These are phyloP conservation scores for Agaricus bisporus DNA, from an alignment of 768 basidiomycete genomes.

Conservation along the genomic window DNA sequence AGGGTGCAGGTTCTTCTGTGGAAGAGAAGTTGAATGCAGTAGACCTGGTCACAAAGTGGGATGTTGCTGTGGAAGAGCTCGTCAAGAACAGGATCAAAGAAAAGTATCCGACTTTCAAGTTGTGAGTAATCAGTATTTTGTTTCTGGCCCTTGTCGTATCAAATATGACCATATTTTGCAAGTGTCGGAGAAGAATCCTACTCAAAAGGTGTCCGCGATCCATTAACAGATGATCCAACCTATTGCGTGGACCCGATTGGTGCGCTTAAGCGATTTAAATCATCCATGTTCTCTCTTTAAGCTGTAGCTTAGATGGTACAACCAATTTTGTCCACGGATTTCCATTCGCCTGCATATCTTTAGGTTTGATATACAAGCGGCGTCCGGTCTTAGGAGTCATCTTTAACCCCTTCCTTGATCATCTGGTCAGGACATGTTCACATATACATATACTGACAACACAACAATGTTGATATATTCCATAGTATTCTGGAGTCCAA, in stretches of 20 bases:
- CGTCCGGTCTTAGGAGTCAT: slow-evolving; percentile 86
- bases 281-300: background rate
- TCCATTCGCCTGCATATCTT: slow-evolving; percentile 85
- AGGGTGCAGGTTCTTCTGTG: slow-evolving; percentile 40
- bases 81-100: slow-evolving; percentile 62
- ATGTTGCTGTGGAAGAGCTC: slow-evolving; percentile 84
- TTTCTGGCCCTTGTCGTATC: background rate
- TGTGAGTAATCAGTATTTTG: slow-evolving; percentile 49
- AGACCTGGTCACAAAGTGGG: slow-evolving; percentile 93
- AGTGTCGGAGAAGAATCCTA: slow-evolving; percentile 93
- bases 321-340: slow-evolving; percentile 87
- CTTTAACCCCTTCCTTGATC: slow-evolving; percentile 87
- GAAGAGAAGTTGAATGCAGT: slow-evolving; percentile 91
- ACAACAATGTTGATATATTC: background rate
- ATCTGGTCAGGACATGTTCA: slow-evolving; percentile 45
- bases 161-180: slow-evolving; percentile 20
- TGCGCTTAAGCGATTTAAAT: slow-evolving; percentile 21
- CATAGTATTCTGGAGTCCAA: slow-evolving; percentile 70
- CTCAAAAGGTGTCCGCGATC: slow-evolving; percentile 60
- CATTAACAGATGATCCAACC: slow-evolving; percentile 83
- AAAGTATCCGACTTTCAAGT: slow-evolving; percentile 71
- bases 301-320: slow-evolving; percentile 51
- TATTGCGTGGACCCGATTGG: slow-evolving; percentile 97
- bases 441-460: background rate
- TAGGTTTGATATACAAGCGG: slow-evolving; percentile 81